Percentiles rank a stretch among this genome's conserved stretches.
phyloP scores from a whole-genome alignment of 2,329 filamentous ascomycete genomes.

The Fusarium austroafricanum region DNA sequence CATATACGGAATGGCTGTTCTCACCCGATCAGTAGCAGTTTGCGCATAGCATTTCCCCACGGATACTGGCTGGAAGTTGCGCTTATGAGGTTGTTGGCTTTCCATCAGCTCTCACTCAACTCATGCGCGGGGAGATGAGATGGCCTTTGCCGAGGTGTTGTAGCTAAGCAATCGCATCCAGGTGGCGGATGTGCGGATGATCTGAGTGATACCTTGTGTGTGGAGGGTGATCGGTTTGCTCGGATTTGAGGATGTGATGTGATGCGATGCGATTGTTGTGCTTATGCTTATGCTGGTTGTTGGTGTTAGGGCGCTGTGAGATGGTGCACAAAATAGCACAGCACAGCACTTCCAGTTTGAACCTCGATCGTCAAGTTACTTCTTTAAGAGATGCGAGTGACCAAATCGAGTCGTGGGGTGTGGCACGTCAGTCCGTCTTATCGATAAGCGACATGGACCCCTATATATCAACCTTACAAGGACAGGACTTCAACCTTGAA shows the following conservation, averaged over 20 bases:
- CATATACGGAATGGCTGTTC: conserved; percentile 3
- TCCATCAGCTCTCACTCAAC: conserved; percentile 43
- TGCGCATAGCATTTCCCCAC: conserved; percentile 55
- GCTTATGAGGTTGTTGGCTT: conserved; percentile 33
- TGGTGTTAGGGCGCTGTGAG: conserved; percentile 8
- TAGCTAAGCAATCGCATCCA: conserved; percentile 31
- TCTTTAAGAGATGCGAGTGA: conserved; percentile 23
- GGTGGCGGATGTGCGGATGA: conserved; percentile 3
- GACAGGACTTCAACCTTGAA: not conserved
- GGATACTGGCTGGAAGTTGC: conserved; percentile 44
- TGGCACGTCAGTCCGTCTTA: conserved; percentile 22
- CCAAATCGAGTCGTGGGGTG: conserved; percentile 34
- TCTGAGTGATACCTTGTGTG: not conserved
- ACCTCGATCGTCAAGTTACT: conserved; percentile 13
- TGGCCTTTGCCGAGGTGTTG: conserved; percentile 32
- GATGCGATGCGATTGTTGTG: conserved; percentile 5
- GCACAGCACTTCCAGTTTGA: conserved; percentile 4
- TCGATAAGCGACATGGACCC: conserved; percentile 31
- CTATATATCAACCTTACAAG: not conserved
- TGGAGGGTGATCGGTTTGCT: not conserved
- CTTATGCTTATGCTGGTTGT: conserved; percentile 16
- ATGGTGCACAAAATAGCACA: conserved; percentile 15
- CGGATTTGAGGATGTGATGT: not conserved
- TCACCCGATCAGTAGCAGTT: conserved; percentile 53
- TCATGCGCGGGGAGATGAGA: conserved; percentile 31